phyloP scores from a whole-genome alignment of 2,329 filamentous ascomycete genomes.

The Mycosphaerella sp. region DNA sequence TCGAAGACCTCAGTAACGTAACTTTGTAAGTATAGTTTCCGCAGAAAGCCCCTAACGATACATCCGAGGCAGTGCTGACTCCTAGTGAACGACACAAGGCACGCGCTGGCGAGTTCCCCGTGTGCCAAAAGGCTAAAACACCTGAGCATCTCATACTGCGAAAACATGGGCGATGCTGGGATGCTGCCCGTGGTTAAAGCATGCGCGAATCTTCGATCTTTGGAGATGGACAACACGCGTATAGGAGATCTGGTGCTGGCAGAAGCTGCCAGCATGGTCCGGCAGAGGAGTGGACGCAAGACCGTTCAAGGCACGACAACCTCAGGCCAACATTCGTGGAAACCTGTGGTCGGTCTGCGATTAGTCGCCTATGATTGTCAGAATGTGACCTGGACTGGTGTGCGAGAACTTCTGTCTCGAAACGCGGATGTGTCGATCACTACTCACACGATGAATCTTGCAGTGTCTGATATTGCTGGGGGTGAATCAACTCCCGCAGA shows the following conservation, averaged over 20 bases:
- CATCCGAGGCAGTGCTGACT: too few relatives aligned
- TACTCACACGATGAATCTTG: slow-evolving; percentile 24
- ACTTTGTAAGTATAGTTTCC: slow-evolving; percentile 42
- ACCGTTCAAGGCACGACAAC: slow-evolving; percentile 38
- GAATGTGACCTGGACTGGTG: slow-evolving; percentile 86
- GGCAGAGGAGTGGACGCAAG: slow-evolving; percentile 44
- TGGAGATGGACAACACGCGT: slow-evolving; percentile 90
- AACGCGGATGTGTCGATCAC: slow-evolving; percentile 67
- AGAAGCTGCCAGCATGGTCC: slow-evolving; percentile 77
- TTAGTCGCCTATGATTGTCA: slow-evolving; percentile 87
- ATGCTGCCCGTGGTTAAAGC: slow-evolving; percentile 75
- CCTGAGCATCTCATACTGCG: slow-evolving; percentile 84
- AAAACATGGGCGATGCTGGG: slow-evolving; percentile 72
- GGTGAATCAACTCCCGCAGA: slow-evolving; percentile 10
- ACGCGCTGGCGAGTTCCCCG: slow-evolving; percentile 68
- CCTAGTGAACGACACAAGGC: slow-evolving; percentile 19
- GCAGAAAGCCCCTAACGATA: too few relatives aligned
- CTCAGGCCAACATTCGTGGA: slow-evolving; percentile 24
- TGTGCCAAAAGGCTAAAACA: slow-evolving; percentile 68
- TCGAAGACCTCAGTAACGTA: slow-evolving; percentile 68
- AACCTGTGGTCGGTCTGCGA: slow-evolving; percentile 54
- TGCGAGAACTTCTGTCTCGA: slow-evolving; percentile 76
- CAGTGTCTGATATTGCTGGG: slow-evolving; percentile 22
- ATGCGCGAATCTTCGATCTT: slow-evolving; percentile 60
- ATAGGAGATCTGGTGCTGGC: slow-evolving; percentile 79